A percentile compares a stretch with the other conserved stretches of the same genome.
phyloP scores from a whole-genome alignment of 2,329 filamentous ascomycete genomes.

The Neobulgaria alba region DNA sequence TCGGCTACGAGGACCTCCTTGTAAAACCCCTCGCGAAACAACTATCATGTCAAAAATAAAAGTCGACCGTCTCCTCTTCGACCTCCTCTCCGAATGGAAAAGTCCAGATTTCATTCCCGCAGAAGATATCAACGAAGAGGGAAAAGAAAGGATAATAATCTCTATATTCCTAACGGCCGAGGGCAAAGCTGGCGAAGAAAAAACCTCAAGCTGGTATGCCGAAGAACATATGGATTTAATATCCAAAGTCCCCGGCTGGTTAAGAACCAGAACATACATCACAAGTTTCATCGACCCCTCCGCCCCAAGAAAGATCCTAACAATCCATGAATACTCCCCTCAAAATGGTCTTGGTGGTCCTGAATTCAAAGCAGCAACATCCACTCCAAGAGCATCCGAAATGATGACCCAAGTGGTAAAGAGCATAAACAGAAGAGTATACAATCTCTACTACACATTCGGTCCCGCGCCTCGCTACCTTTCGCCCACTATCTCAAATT shows the following conservation, averaged over 20 bases:
- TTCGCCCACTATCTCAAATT: conserved; percentile 25
- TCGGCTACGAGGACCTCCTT: conserved; percentile 46
- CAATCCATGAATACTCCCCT: conserved; percentile 64
- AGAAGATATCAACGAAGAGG: conserved; percentile 51
- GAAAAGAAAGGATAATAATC: conserved; percentile 52
- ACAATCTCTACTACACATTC: conserved; percentile 72
- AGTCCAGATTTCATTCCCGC: conserved; percentile 48
- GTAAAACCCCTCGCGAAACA: conserved; percentile 50
- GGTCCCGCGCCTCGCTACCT: conserved; percentile 66
- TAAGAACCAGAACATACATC: conserved; percentile 61
- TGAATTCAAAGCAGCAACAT: conserved; percentile 53
- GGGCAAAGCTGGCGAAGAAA: conserved; percentile 43
- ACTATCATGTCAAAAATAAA: conserved; percentile 56
- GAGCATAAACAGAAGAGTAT: conserved; percentile 49
- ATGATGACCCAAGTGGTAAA: conserved; percentile 52
- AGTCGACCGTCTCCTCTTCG: conserved; percentile 64
- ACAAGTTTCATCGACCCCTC: conserved; percentile 55
- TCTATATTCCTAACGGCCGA: conserved; percentile 51
- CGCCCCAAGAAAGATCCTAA: conserved; percentile 48
- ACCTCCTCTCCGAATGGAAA: conserved; percentile 50
- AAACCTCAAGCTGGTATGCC: conserved; percentile 60
- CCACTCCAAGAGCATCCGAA: conserved; percentile 52
- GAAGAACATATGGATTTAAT: conserved; percentile 69
- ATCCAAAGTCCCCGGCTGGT: conserved; percentile 68
- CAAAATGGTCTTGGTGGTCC: conserved; percentile 57